phyloP scores from a whole-genome alignment of 2,329 filamentous ascomycete species.

The Botrytis paeoniae region DNA sequence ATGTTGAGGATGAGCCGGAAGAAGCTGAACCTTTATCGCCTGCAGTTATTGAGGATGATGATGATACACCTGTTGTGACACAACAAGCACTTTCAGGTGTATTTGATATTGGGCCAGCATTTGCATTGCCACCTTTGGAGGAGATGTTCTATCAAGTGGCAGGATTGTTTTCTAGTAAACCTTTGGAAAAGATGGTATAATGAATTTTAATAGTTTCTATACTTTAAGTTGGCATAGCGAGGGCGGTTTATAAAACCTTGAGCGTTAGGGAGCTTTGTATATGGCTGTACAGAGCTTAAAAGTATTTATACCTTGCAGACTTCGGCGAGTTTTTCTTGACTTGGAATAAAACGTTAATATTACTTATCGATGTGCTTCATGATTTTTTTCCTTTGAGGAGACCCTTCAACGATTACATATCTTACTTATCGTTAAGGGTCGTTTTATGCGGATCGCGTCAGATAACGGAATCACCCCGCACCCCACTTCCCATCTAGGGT shows the following conservation, averaged over 20 bases:
- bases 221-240: slow-evolving; percentile 24
- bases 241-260: slow-evolving; percentile 20
- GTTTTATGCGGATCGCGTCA: not conserved
- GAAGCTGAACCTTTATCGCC: slow-evolving; percentile 34
- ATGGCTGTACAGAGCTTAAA: slow-evolving; percentile 22
- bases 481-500: slow-evolving; percentile 6
- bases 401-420: slow-evolving; percentile 2
- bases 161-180: slow-evolving; percentile 59
- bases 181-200: slow-evolving; percentile 35
- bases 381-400: not conserved
- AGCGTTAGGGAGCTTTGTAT: slow-evolving; percentile 23
- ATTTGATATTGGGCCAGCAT: slow-evolving; percentile 66
- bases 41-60: slow-evolving; percentile 46
- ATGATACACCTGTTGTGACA: slow-evolving; percentile 59
- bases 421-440: not conserved
- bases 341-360: not conserved
- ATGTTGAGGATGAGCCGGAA: slow-evolving; percentile 38
- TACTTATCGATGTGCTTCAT: not conserved
- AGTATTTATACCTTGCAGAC: slow-evolving; percentile 16
- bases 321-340: not conserved
- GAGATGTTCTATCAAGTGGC: slow-evolving; percentile 75
- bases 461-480: slow-evolving; percentile 16
- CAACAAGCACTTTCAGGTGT: slow-evolving; percentile 67
- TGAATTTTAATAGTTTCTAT: slow-evolving; percentile 18
- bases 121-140: slow-evolving; percentile 67